phyloP scores from a whole-genome alignment of 2,329 filamentous ascomycete genomes.

The Truncatella angustata region DNA sequence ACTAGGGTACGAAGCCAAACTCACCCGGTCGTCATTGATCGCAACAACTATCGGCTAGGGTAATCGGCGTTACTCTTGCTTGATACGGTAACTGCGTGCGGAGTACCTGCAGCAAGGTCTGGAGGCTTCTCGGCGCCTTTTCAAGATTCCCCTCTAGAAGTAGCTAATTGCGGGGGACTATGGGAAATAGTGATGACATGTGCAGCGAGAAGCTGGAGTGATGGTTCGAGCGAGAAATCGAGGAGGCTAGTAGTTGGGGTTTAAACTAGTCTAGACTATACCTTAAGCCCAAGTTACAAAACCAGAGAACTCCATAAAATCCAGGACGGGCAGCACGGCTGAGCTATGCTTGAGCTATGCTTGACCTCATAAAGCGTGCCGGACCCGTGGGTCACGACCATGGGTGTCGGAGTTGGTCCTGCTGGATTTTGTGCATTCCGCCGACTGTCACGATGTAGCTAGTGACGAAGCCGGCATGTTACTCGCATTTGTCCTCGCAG shows the following conservation, averaged over 20 bases:
- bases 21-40: neutral
- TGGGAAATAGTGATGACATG: neutral
- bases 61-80: slow-evolving; percentile 1
- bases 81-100: slow-evolving; percentile 1
- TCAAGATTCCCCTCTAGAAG: neutral
- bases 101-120: slow-evolving; percentile 1
- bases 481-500: slow-evolving; percentile 7
- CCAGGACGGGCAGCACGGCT: too few species aligned
- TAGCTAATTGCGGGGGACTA: neutral
- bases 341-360: too few species aligned
- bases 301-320: neutral
- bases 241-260: neutral
- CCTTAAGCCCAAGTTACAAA: neutral
- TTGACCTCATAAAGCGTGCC: too few species aligned
- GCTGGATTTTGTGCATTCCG: neutral
- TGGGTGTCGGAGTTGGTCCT: slow-evolving; percentile 8
- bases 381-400: neutral
- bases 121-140: slow-evolving; percentile 8
- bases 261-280: neutral
- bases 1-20: neutral
- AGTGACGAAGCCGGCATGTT: neutral
- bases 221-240: neutral
- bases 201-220: neutral
- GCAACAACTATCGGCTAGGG: neutral
- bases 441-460: neutral